phyloP scores from a whole-genome alignment of 768 basidiomycete genomes.

The Amanita rubescens region DNA sequence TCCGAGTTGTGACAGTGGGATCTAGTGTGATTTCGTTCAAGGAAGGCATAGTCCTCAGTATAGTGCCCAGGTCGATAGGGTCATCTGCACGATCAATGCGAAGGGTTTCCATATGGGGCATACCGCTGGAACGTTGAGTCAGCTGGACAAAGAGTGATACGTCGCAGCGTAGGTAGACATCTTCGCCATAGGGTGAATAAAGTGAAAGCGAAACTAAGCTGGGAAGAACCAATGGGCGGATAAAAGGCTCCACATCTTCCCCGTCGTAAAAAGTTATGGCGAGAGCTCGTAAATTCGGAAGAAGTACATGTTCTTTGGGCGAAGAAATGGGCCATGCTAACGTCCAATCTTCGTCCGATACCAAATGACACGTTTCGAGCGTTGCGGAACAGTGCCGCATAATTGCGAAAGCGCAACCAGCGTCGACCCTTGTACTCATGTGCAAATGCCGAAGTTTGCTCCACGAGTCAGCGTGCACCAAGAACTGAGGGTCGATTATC shows the following conservation, averaged over 20 bases:
- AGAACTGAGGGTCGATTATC: neutral
- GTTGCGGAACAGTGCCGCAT: neutral
- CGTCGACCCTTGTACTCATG: neutral
- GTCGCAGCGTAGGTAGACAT: conserved; percentile 1
- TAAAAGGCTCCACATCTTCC: neutral
- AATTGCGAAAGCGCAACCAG: neutral
- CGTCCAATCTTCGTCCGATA: neutral
- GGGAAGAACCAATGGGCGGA: neutral
- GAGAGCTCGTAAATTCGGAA: neutral
- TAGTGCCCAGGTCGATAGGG: neutral
- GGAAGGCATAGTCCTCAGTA: neutral
- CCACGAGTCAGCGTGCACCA: neutral
- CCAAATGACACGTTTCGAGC: neutral
- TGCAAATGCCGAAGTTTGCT: neutral
- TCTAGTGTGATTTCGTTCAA: neutral
- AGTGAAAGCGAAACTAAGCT: neutral
- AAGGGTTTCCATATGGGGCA: neutral
- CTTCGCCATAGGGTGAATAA: neutral
- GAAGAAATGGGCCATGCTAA: neutral
- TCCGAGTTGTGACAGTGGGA: neutral
- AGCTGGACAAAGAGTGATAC: neutral
- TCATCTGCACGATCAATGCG: neutral
- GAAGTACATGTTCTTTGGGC: neutral
- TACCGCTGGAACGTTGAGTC: neutral
- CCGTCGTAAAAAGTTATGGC: neutral